Evolutionary conservation across 2,329 filamentous ascomycete genomes (phyloP), one percentile per base, ranked within the genome.

Genomic region (Penicillium crustosum): DNA sequence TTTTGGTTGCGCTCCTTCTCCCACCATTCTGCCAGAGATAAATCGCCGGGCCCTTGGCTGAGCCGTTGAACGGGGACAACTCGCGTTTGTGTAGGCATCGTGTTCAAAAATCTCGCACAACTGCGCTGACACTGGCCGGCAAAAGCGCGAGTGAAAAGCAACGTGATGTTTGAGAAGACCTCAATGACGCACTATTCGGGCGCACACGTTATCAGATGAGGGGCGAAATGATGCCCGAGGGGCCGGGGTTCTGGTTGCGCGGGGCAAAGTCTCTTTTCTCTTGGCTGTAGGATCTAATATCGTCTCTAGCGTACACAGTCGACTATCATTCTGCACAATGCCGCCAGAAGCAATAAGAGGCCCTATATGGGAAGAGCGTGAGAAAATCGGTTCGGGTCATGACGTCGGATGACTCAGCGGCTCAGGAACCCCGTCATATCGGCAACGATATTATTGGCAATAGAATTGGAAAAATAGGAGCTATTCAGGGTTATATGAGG

Each of bases 1-100:
- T 70, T 64, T 29, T 63, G 65, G n/a, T 62, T 62, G 51, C 68
- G 65, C 59, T 77, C 75, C 17, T 61, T 68, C 10, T 67, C 67
- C 76, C 76, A 78, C 73, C 73, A 76, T 62, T 74, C 70, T 7
- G 73, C 61, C 27, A 78, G 62, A 15, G 75, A 70, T 31, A 68
- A 65, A 41, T 67, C 60, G 23, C 68, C 69, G 17, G 69, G 73
- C 12, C 66, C 70, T 47, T 73, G 57, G 63, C 73, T 77, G 27
- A 78, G 66, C 53, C 71, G 68, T 35, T 72, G 70, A 21, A 78
- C 75, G 10, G 75, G 69, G 27, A 75, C 61, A 45, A 78, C 71
- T 35, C 73, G 71, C 36, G 76, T 62, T 59, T 72, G 68, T 23
- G 55, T 64, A 45, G 66, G 48, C 64, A 66, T 64, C 9, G 55